Percentiles rank a stretch among this genome's conserved stretches.
Conservation (phyloP, 345 rosid genomes). For the Barbarea vulgaris region DNA sequence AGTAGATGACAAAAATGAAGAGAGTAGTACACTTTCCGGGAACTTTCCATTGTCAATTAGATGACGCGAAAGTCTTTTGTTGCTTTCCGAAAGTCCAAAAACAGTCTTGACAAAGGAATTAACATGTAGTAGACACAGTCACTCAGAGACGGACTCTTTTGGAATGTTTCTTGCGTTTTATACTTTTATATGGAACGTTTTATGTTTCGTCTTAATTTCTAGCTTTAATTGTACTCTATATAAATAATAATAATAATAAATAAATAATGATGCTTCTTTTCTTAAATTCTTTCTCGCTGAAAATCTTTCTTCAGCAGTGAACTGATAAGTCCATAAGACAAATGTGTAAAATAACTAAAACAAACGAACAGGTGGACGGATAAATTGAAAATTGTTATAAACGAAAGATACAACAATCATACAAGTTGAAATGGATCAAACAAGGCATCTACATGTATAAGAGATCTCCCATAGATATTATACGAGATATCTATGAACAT, state of each 20-base stretch:
- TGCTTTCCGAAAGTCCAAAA: conserved; percentile 15
- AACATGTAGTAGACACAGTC: conserved; percentile 3
- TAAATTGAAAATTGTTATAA: not conserved
- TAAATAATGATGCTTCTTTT: not conserved
- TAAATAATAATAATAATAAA: not conserved
- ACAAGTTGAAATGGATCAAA: conserved; percentile 12
- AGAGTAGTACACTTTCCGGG: conserved; percentile 23
- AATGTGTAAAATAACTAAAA: not conserved
- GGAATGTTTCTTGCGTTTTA: conserved; percentile 14
- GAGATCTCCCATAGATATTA: not conserved
- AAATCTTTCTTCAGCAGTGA: not conserved
- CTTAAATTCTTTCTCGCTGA: not conserved
- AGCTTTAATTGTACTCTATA: not conserved
- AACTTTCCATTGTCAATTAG: conserved; percentile 40
- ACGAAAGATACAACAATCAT: not conserved
- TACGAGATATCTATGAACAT: not conserved
- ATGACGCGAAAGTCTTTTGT: conserved; percentile 25
- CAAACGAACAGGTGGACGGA: not conserved
- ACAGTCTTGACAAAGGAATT: conserved; percentile 9
- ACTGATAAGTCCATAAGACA: conserved; percentile 1
- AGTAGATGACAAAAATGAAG: conserved; percentile 26
- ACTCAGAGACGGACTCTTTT: conserved; percentile 1
- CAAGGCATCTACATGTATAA: not conserved
- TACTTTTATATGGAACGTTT: conserved; percentile 2
- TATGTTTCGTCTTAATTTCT: not conserved